Evolutionary conservation across 1,139 yeast species (phyloP), one percentile per base, ranked within the genome.

Genomic region (Chernovozyma sophiae-reginae): DNA sequence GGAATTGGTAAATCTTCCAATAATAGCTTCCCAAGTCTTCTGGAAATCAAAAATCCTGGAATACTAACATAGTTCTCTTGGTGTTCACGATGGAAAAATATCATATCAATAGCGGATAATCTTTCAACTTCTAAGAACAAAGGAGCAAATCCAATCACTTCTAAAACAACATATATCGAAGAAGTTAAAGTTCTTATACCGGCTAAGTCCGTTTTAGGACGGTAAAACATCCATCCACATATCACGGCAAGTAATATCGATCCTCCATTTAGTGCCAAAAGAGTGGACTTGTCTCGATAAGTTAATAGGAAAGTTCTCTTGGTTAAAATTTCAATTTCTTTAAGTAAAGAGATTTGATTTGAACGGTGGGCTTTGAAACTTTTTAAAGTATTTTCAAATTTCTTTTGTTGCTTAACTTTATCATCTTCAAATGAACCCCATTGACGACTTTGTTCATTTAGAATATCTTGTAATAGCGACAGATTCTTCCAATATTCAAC

Each of bases 141-240:
- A 32, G 86, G 77, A 39, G 81, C 58, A 52, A 86, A 84, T 3
- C 86, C 84, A 52, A 84, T 79, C 17, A 83, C 63, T 35, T 86
- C 84, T 36, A 74, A 61, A 31, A 82, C 68, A 2, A 77, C 79
- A 58, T 86, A 86, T 6, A 86, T 55, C 2, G 79, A 61, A 1
- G 90, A 82, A 8, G 81, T 71, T 3, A 65, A 62, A 0, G 94
- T 72, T 45, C 95, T 62, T 4, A 85, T 73, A 8, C 95, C 95
- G 0, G 83, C 73, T 23, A 80, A 49, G 12, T 79, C 70, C 3
- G 74, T 72, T 16, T 68, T 76, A 1, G 92, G 87, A 45, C 74
- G 74, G 55, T 62, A 83, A 51, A 81, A 87, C 40, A 86, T 72
- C 90, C 94, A 85, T 0, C 96, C 96, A 33, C 77, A 64, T 18